Evolutionary conservation across 306 rosid genomes (phyloP), one percentile per base, ranked within the genome.

Genomic region (Luffa acutangula): DNA sequence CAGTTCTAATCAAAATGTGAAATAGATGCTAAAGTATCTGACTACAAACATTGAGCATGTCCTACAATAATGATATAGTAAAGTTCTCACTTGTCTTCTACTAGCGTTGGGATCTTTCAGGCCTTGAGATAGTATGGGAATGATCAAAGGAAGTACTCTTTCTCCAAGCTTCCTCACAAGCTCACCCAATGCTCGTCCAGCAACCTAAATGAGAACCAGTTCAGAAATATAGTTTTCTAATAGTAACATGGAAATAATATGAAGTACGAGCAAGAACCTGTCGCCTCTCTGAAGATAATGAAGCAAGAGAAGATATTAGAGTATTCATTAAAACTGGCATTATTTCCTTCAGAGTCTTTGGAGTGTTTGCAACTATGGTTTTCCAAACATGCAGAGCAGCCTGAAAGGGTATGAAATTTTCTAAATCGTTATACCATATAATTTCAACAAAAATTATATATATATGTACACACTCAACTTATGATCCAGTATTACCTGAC

Each of bases 341-440:
- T 65, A 95, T 95, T 85, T 95, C 97, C 88, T 88, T 89, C 12
- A 93, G 91, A 83, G 99, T 95, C 88, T 93, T 95, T 7, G 97
- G 99, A 79, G 97, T 95, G 81, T 95, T 95, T 49, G 96, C 97
- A 78, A 95, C 99, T 46, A 95, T 93, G 81, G 99, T 95, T 84
- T 95, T 95, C 99, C 99, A 95, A 78, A 95, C 99, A 59, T 95
- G 99, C 77, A 95, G 85, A 5, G 99, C 99, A 85, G 99, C 99
- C 99, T 93, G 86, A 63, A 63, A 84, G 75, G 63, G 78, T 53
- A 53, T 33, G 34, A 71, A 76, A 59, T 62, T 76, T 60, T 43
- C 56, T 53, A 78, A 49, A 80, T 43, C 73, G 10, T 42, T 52
- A 64, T 2, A 31, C 60, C 10, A 73, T 54, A 71, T 54, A 65